Conservation (phyloP, 2,329 filamentous ascomycete genomes). For the Cordyceps cicadae region DNA sequence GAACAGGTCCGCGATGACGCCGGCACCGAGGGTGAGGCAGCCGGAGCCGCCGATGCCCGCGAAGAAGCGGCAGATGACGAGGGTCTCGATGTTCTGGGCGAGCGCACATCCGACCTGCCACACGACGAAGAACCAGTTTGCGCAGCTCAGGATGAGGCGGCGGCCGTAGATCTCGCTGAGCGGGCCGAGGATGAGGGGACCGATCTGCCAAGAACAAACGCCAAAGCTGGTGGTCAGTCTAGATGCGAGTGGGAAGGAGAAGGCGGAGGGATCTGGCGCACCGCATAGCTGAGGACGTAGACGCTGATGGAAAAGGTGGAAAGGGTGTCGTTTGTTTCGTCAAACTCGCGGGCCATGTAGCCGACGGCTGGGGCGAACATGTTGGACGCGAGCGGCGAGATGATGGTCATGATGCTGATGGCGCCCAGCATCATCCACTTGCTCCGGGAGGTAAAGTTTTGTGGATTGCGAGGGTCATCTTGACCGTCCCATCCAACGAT, state of each 20-base stretch:
- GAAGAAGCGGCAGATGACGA: slow-evolving; percentile 56
- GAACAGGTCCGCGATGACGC: slow-evolving; percentile 58
- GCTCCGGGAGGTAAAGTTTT: slow-evolving; percentile 51
- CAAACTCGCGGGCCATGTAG: slow-evolving; percentile 14
- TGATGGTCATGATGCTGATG: slow-evolving; percentile 25
- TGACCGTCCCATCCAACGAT: slow-evolving; percentile 50
- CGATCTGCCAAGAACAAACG: not conserved
- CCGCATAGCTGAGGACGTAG: slow-evolving; percentile 1
- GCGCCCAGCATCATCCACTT: slow-evolving; percentile 22
- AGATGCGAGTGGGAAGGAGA: not conserved
- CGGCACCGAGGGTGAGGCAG: slow-evolving; percentile 58
- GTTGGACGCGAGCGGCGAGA: slow-evolving; percentile 12
- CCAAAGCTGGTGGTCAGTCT: not conserved
- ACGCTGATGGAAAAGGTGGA: not conserved
- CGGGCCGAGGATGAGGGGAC: slow-evolving; percentile 1
- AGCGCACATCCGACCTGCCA: slow-evolving; percentile 35
- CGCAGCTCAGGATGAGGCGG: slow-evolving; percentile 18
- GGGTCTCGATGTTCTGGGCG: slow-evolving; percentile 54
- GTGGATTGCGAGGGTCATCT: slow-evolving; percentile 51
- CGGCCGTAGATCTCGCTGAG: slow-evolving; percentile 3
- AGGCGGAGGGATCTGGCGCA: not conserved
- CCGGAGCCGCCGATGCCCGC: slow-evolving; percentile 52
- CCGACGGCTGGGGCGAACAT: slow-evolving; percentile 14
- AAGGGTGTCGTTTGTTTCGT: slow-evolving; percentile 8
- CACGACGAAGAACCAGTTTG: slow-evolving; percentile 49